Base-by-base conservation (phyloP, 2,329 filamentous ascomycete species). In the Cladosporium sp. region DNA sequence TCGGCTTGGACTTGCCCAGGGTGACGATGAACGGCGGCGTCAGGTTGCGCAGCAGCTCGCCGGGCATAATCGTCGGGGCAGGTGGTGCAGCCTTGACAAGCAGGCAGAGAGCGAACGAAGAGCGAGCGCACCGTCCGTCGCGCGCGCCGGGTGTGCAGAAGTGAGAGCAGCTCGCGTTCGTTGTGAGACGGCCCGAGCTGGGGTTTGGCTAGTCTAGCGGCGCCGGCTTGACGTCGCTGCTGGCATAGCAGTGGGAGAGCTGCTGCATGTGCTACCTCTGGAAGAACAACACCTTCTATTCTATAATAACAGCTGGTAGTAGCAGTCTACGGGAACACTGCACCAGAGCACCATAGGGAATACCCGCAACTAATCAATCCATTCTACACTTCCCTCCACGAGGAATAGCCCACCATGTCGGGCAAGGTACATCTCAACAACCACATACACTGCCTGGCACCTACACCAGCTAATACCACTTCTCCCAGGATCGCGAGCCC, bases 401-500 rank as follows among this genome's bases (percentile, higher is more conserved):
- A 18, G 12, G 28, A 59, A 59, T 54, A 65, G 64, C 66, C 68
- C 69, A 72, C 18, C 49, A 72, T 72, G 69, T 73, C 71, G 41
- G 71, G 69, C 65, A 71, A 72, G 65, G 72, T 72, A 71, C 59
- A 49, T 32, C 61, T 41, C 36, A 55, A 59, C 52, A 32, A 32
- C 58, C 14, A 59, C 61, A 62, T 30, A 58, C n/a, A 58, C 18
- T 4, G n/a, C 11, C 41, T 28, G 47, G 51, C 49, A 26, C 6
- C n/a, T 4, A 21, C 55, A 61, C 34, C 41, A 54, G 60, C 55
- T 38, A 32, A 36, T 60, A 67, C 66, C n/a, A 82, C 82, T 74
- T 65, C 15, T 36, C 11, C 11, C 79, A 97, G 93, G 92, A 94
- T 80, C 89, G 95, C 79, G 95, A 99, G 83, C 87, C 93, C 76